Conservation (phyloP, 768 basidiomycete genomes). For the Termitomyces sp. region DNA sequence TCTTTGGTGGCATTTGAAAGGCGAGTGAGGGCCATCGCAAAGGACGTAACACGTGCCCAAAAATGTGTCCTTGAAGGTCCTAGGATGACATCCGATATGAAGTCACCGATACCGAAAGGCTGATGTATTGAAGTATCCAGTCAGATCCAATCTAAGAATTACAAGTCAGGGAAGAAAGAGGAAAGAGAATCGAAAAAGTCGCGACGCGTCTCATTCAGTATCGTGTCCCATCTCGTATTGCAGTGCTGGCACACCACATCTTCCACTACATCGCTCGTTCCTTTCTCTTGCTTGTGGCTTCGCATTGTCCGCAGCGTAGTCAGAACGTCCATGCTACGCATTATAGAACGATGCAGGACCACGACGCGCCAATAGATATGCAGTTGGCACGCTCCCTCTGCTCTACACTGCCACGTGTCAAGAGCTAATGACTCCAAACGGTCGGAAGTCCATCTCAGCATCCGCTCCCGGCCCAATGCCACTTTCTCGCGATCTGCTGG, state of each 20-base stretch:
- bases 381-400: conserved; percentile 13
- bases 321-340: conserved; percentile 18
- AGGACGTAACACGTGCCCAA: too few species aligned
- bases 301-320: conserved; percentile 17
- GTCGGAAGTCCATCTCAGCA: conserved; percentile 18
- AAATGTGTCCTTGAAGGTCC: background rate
- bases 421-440: conserved; percentile 15
- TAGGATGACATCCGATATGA: background rate
- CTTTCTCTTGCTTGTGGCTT: conserved; percentile 18
- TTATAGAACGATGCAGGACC: conserved; percentile 17
- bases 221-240: conserved; percentile 19
- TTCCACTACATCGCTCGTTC: conserved; percentile 17
- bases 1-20: background rate
- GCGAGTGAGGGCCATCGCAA: background rate
- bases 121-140: background rate
- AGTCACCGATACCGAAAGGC: background rate
- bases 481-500: conserved; percentile 17
- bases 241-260: conserved; percentile 19
- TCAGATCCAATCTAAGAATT: conserved; percentile 5
- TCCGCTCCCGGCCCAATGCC: conserved; percentile 18
- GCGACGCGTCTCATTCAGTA: conserved; percentile 17
- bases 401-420: conserved; percentile 18
- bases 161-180: conserved; percentile 20
- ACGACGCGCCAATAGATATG: conserved; percentile 21
- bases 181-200: conserved; percentile 19